Evolutionary conservation across 352 stramenopile genomes (phyloP).

Genomic region (Pilasporangium apinafurcum): DNA sequence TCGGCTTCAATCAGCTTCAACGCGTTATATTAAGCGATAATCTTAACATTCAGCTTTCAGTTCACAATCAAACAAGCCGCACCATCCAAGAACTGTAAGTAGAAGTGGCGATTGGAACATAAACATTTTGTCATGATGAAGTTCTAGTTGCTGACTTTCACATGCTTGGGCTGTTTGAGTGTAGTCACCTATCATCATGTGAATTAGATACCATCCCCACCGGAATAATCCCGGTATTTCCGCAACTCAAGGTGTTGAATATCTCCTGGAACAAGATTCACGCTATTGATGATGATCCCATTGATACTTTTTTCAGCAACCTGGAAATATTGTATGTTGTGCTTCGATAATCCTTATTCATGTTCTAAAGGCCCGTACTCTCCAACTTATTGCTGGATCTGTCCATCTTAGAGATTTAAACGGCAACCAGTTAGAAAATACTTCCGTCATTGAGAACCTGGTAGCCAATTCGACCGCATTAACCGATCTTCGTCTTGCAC

Average conservation of each 20-base stretch:
- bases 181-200: slow-evolving; percentile 11
- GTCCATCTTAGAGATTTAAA: slow-evolving; percentile 7
- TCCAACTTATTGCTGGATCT: neutral
- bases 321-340: slow-evolving; percentile 11
- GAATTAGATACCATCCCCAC: slow-evolving; percentile 2
- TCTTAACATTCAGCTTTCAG: slow-evolving; percentile 7
- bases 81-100: slow-evolving; percentile 16
- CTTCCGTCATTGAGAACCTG: slow-evolving; percentile 4
- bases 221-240: slow-evolving; percentile 3
- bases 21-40: slow-evolving; percentile 14
- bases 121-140: too few species aligned
- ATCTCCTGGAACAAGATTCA: slow-evolving; percentile 13
- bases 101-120: too few species aligned
- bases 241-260: slow-evolving; percentile 9
- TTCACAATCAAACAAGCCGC: neutral
- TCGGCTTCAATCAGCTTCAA: slow-evolving; percentile 6
- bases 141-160: too few species aligned
- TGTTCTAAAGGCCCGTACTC: too few species aligned
- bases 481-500: slow-evolving; percentile 10
- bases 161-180: too few species aligned
- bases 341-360: too few species aligned
- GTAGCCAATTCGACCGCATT: neutral
- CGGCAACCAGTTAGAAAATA: slow-evolving; percentile 10
- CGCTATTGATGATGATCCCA: neutral
- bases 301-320: too few species aligned